Evolutionary conservation across 805 yeast species (phyloP), one percentile per base, ranked within the genome.

Genomic region (Zygotorulaspora sp.): DNA sequence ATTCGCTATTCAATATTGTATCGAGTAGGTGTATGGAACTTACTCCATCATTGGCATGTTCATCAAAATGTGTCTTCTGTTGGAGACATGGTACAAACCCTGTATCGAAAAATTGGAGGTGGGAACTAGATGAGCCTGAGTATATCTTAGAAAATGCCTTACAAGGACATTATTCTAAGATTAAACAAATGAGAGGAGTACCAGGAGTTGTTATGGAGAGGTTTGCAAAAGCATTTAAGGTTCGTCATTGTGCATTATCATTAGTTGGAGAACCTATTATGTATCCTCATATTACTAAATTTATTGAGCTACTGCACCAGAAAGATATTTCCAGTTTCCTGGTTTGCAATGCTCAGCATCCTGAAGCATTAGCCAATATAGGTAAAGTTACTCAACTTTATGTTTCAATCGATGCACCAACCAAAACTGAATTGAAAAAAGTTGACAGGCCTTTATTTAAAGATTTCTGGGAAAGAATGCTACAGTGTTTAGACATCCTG

Each of bases 51-150:
- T 68, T 88, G 42, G 90, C 96, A 6, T 88, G 97, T 62, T 86
- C 96, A 4, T 88, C 88, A 58, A 88, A 88, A 60, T 88, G 97
- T 72, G 96, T 89, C 4, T 88, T 88, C 57, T 88, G 97, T 65
- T 88, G 97, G 97, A 75, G 97, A 59, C 97, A 88, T 62, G 97
- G 97, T 33, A 88, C 96, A 2, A 89, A 88, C 55, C 97, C 97
- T 0, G 96, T 89, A 2, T 96, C 96, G 12, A 88, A 95, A 19
- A 81, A 82, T 43, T 88, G 97, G 97, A 70, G 96, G 53, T 88
- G 97, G 97, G 90, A 87, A 53, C 84, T 87, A 10, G 96, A 88
- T 61, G 80, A 82, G 14, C 96, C 97, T 0, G 89, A 85, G 49
- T 79, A 70, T 43, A 85, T 88, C 35, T 58, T 88, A 39, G 77